Percentiles rank a stretch among this genome's conserved stretches.
Evolutionary conservation across 164 flowering plant species (phyloP).

Genomic region (Cinnamomum micranthum): DNA sequence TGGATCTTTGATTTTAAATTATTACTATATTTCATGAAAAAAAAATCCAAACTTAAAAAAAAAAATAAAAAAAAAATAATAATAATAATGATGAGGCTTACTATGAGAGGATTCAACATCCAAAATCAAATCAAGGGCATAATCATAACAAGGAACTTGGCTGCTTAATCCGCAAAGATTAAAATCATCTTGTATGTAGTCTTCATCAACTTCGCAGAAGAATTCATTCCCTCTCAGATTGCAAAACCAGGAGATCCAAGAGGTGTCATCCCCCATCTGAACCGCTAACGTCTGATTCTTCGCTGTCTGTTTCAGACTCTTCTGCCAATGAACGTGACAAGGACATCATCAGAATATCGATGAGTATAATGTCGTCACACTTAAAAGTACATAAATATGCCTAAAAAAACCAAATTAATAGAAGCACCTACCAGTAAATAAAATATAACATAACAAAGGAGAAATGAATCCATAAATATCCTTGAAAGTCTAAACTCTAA

Average conservation of each 20-base stretch:
- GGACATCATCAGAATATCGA: constrained; percentile 1
- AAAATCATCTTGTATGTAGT: constrained; percentile 87
- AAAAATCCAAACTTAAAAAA: not conserved
- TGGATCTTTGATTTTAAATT: no score
- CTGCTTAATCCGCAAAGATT: constrained; percentile 83
- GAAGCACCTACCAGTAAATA: not conserved
- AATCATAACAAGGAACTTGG: constrained; percentile 88
- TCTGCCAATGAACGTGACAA: constrained; percentile 31
- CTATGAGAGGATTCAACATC: constrained; percentile 88
- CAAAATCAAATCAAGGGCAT: constrained; percentile 80
- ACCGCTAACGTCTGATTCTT: constrained; percentile 81
- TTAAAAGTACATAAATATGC: not conserved
- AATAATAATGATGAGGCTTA: constrained; percentile 31
- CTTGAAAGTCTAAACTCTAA: not conserved
- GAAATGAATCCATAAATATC: not conserved
- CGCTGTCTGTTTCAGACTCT: constrained; percentile 81
- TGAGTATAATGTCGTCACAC: not conserved
- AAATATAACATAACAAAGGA: not conserved
- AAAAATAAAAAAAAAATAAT: not conserved
- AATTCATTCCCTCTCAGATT: constrained; percentile 80
- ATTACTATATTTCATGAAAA: not conserved
- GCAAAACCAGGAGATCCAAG: constrained; percentile 94
- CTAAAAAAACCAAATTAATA: not conserved
- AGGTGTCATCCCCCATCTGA: constrained; percentile 79
- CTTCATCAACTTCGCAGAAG: constrained; percentile 88